phyloP scores from a whole-genome alignment of 768 basidiomycete species.

The Mrakia gelida region DNA sequence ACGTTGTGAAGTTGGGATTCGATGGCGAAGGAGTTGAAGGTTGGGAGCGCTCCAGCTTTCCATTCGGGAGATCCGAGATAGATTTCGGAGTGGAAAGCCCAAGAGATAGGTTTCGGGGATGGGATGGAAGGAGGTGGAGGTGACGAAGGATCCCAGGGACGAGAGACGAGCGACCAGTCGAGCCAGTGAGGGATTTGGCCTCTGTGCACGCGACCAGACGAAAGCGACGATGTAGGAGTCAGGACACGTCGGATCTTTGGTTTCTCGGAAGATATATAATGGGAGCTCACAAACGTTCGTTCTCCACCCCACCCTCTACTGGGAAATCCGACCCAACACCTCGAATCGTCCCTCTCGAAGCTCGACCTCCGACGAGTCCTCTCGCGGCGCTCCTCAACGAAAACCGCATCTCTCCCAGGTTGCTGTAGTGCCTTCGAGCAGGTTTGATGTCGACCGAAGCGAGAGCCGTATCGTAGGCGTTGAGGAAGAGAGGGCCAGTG shows the following conservation, averaged over 20 bases:
- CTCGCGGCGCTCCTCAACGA: slow-evolving; percentile 8
- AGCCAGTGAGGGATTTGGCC: slow-evolving; percentile 31
- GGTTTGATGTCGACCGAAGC: not conserved
- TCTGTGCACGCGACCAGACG: not conserved
- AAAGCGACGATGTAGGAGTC: not conserved
- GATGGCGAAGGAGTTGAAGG: slow-evolving; percentile 32
- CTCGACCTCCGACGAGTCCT: slow-evolving; percentile 12
- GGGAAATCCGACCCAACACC: slow-evolving; percentile 23
- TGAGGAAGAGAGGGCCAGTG: slow-evolving; percentile 6
- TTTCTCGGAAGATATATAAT: not conserved
- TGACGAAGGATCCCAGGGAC: not conserved
- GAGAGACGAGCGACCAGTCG: slow-evolving; percentile 17
- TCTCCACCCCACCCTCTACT: not conserved
- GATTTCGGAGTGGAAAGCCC: slow-evolving; percentile 29
- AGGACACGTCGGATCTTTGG: not conserved
- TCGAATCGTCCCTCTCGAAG: not conserved
- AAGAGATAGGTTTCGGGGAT: not conserved
- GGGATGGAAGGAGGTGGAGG: not conserved
- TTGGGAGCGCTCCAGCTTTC: slow-evolving; percentile 15
- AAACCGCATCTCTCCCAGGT: slow-evolving; percentile 31
- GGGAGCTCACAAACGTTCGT: not conserved
- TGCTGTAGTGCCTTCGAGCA: slow-evolving; percentile 20
- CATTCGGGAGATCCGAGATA: not conserved
- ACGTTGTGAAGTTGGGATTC: slow-evolving; percentile 28
- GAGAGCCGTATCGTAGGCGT: slow-evolving; percentile 15